Evolutionary conservation across 208 protist species (phyloP), one percentile per base, ranked within the genome.

Genomic region (Trypanosomatidae sp.): DNA sequence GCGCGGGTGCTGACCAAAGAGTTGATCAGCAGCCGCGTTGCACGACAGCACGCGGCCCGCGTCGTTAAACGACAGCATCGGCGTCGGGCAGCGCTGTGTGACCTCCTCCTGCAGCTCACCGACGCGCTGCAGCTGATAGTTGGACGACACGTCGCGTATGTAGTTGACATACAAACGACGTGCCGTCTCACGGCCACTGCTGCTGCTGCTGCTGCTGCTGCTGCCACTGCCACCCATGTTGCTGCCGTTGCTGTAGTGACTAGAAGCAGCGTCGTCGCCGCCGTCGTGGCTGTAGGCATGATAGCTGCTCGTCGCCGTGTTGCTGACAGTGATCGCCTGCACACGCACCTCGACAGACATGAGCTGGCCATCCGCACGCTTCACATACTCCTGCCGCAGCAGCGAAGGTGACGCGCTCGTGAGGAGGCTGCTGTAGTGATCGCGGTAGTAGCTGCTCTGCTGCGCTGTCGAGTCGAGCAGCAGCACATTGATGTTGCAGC

Each of bases 141-240:
- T n/a, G 30, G 30, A 35, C 11, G 30, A 15, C 11, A 35, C 30
- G 11, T 35, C 30, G 11, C 30, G 30, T n/a, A 35, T 35, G 30
- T 35, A 35, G n/a, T 35, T 35, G 30, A 35, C 30, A 11, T 15
- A n/a, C 30, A 35, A 35, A 35, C 30, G 11, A 15, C n/a, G 16
- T 21, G 5, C 2, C 26, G 21, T 8, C n/a, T 42, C 41, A 4
- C 13, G 5, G 5, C 16, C 32, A 32, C 30, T 26, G 3, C 22
- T 20, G 16, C 33, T 43, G 24, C 33, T 56, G 40, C 40, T 47
- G 39, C 37, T 33, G 35, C 33, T 48, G 27, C 33, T 47, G 26
- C 20, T n/a, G n/a, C n/a, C n/a, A n/a, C n/a, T n/a, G n/a, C n/a
- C n/a, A n/a, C n/a, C n/a, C n/a, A n/a, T n/a, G n/a, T n/a, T n/a